Percentiles rank a stretch among this genome's conserved stretches.
phyloP scores from a whole-genome alignment of 495 filamentous ascomycete genomes.

The Penicillium egyptiacum region DNA sequence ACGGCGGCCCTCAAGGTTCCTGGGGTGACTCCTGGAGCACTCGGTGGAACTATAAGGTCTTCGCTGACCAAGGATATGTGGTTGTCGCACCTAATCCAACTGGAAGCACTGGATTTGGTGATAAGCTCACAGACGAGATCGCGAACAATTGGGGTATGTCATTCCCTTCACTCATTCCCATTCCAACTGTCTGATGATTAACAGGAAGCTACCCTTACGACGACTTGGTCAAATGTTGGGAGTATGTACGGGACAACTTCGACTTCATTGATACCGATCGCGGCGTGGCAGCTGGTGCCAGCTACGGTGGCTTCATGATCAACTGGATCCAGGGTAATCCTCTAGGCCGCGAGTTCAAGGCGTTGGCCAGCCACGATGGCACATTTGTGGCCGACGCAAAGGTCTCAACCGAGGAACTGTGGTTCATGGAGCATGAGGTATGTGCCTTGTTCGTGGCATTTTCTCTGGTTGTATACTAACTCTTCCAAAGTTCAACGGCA shows the following conservation, averaged over 20 bases:
- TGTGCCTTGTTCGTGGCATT: conserved; percentile 8
- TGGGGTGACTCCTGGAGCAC: conserved; percentile 52
- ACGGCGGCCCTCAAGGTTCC: conserved; percentile 54
- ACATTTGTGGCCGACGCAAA: conserved; percentile 45
- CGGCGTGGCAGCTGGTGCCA: conserved; percentile 51
- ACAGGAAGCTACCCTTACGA: conserved; percentile 50
- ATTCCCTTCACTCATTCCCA: background rate
- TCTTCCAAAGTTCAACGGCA: conserved; percentile 40
- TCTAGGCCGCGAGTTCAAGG: conserved; percentile 54
- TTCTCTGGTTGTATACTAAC: conserved; percentile 15
- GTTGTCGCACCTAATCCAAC: conserved; percentile 56
- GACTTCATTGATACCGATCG: conserved; percentile 49
- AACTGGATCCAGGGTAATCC: conserved; percentile 59
- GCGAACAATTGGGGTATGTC: conserved; percentile 48
- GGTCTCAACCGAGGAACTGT: conserved; percentile 51
- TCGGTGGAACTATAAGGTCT: conserved; percentile 53
- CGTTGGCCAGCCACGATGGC: conserved; percentile 50
- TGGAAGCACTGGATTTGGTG: conserved; percentile 52
- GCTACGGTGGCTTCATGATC: conserved; percentile 56
- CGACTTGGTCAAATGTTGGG: conserved; percentile 53
- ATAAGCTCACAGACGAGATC: conserved; percentile 49
- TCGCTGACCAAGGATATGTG: conserved; percentile 58
- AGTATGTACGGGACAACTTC: conserved; percentile 50
- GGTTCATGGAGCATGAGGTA: conserved; percentile 43
- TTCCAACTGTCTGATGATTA: conserved; percentile 1